phyloP scores from a whole-genome alignment of 768 basidiomycete species.

The Termitomyces sp. region DNA sequence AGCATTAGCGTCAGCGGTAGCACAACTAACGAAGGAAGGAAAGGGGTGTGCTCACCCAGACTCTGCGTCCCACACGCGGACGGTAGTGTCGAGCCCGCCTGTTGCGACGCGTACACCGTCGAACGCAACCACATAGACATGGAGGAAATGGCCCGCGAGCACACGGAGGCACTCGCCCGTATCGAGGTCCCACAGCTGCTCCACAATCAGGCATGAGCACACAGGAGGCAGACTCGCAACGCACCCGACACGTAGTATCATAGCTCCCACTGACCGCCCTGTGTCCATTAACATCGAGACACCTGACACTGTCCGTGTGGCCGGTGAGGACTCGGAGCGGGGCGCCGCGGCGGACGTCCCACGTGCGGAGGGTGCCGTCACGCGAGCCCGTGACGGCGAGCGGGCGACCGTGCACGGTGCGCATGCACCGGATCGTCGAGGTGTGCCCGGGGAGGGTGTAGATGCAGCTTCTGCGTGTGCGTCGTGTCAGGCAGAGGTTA shows the following conservation, averaged over 20 bases:
- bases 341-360: constrained; percentile 85
- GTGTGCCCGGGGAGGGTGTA: constrained; percentile 81
- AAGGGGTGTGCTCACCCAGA: constrained; percentile 73
- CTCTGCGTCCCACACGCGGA: constrained; percentile 83
- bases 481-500: no score
- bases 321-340: constrained; percentile 63
- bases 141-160: constrained; percentile 77
- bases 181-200: constrained; percentile 84
- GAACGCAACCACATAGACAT: constrained; percentile 89
- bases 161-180: constrained; percentile 84
- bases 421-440: constrained; percentile 88
- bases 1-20: no score
- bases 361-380: constrained; percentile 81
- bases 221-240: constrained; percentile 13
- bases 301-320: constrained; percentile 78
- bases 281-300: constrained; percentile 83
- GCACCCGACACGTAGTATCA: constrained; percentile 78
- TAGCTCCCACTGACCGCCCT: constrained; percentile 90
- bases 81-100: constrained; percentile 90
- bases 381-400: constrained; percentile 89
- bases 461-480: constrained; percentile 48
- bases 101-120: constrained; percentile 79
- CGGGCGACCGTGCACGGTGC: constrained; percentile 80
- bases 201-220: no score
- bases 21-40: no score